Conservation (phyloP, 2,329 filamentous ascomycete genomes). For the Nemania sp. region DNA sequence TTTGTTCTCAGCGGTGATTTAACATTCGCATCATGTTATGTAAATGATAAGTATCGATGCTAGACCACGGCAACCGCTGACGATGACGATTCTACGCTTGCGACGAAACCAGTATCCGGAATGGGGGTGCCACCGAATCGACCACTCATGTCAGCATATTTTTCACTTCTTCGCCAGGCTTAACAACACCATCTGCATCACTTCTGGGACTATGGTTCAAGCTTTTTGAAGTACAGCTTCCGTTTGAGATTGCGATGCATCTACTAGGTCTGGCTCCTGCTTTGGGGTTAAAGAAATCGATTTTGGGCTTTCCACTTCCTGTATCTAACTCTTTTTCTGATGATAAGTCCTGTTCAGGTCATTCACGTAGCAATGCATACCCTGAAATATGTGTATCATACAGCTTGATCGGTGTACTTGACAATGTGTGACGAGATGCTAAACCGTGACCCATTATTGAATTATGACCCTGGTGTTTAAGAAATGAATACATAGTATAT, state of each 20-base stretch:
- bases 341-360: slow-evolving; percentile 33
- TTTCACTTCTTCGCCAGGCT: slow-evolving; percentile 47
- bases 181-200: slow-evolving; percentile 37
- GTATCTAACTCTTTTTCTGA: slow-evolving; percentile 44
- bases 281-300: slow-evolving; percentile 40
- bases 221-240: slow-evolving; percentile 34
- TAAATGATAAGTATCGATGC: slow-evolving; percentile 26
- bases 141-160: slow-evolving; percentile 33
- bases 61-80: slow-evolving; percentile 37
- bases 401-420: not conserved
- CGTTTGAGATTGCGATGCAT: slow-evolving; percentile 30
- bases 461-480: not conserved
- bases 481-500: not conserved
- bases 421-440: not conserved
- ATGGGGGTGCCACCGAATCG: slow-evolving; percentile 26
- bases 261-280: slow-evolving; percentile 41
- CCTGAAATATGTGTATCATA: slow-evolving; percentile 17
- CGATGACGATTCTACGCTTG: slow-evolving; percentile 40
- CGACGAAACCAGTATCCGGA: slow-evolving; percentile 32
- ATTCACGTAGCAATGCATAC: slow-evolving; percentile 26
- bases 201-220: slow-evolving; percentile 29
- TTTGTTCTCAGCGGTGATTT: slow-evolving; percentile 28
- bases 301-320: slow-evolving; percentile 45
- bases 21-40: slow-evolving; percentile 28
- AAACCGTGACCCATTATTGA: not conserved